A percentile compares a stretch with the other conserved stretches of the same genome.
Evolutionary conservation across 2,329 filamentous ascomycete species (phyloP).

Genomic region (Talaromyces atroroseus): DNA sequence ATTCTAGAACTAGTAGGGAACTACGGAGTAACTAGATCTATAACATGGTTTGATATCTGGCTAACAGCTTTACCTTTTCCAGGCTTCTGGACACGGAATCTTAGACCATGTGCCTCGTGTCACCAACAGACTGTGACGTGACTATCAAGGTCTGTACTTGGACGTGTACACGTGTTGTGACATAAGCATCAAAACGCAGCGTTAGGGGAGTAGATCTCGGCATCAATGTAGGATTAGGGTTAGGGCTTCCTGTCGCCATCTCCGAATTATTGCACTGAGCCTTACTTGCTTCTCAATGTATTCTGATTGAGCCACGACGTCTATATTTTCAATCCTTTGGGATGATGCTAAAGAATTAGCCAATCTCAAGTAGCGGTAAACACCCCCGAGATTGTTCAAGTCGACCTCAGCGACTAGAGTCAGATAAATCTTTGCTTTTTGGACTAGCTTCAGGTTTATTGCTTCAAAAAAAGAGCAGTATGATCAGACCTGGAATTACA

Average conservation of each 20-base stretch:
- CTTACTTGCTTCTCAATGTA: too few relatives aligned
- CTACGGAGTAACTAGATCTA: too few relatives aligned
- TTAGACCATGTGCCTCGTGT: neutral
- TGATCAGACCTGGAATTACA: too few relatives aligned
- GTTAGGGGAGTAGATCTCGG: too few relatives aligned
- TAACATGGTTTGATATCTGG: neutral
- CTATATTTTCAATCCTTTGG: neutral
- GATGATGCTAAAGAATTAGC: neutral
- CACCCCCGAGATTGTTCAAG: neutral
- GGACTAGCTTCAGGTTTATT: neutral
- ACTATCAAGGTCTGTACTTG: neutral
- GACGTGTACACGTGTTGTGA: neutral
- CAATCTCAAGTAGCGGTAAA: neutral
- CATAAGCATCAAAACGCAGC: too few relatives aligned
- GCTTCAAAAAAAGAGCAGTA: too few relatives aligned
- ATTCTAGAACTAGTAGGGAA: too few relatives aligned
- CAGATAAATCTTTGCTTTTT: too few relatives aligned
- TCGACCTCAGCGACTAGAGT: neutral
- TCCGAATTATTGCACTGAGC: too few relatives aligned
- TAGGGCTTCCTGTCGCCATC: neutral
- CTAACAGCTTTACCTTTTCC: neutral
- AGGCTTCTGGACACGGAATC: neutral
- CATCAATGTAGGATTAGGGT: neutral
- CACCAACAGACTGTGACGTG: neutral
- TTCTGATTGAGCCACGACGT: neutral